Evolutionary conservation across 495 filamentous ascomycete species (phyloP), one percentile per base, ranked within the genome.

Genomic region (Hypoxylon lenormandii): DNA sequence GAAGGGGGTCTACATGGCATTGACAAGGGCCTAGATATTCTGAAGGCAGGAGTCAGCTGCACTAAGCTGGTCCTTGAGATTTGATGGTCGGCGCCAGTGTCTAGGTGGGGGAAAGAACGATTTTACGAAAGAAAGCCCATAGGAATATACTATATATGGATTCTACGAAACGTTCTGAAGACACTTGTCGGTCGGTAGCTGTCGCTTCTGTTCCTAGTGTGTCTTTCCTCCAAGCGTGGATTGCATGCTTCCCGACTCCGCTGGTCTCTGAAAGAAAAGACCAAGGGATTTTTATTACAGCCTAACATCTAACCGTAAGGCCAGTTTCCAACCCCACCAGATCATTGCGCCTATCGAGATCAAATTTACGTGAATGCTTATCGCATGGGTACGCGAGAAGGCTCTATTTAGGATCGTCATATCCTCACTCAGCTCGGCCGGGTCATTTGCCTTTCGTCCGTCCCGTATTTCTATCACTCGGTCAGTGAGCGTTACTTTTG

Each of bases 331-430:
- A 0, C 82, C 84, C 76, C 86, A 87, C 66, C 78, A 79, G 5
- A 87, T 22, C 30, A 83, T 83, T 5, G 82, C 82, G 1, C 79
- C 76, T 50, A 87, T 76, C 0, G 81, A 78, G 26, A 86, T 74
- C 12, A 86, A 65, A 70, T 88, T 87, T 5, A 87, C 54, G 68
- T 87, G 84, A 47, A 87, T 87, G 15, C 75, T 77, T 82, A 85
- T 87, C 4, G 84, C 84, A 63, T 88, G 84, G 47, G 79, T 81
- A 5, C 69, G 66, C 5, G 78, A 75, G 57, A 88, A 87, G 2
- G 54, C 61, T n/a, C 77, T 77, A 63, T 82, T 84, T 0, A 81
- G 63, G 18, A 57, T 63, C 28, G 74, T 61, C 70, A 83, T 73
- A 60, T 84, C 82, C 0, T 45, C 69, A 56, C 58, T 80, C 5